A percentile compares a stretch with the other conserved stretches of the same genome.
Conservation (phyloP, 78 protist species). For the Protostelium mycophagum region DNA sequence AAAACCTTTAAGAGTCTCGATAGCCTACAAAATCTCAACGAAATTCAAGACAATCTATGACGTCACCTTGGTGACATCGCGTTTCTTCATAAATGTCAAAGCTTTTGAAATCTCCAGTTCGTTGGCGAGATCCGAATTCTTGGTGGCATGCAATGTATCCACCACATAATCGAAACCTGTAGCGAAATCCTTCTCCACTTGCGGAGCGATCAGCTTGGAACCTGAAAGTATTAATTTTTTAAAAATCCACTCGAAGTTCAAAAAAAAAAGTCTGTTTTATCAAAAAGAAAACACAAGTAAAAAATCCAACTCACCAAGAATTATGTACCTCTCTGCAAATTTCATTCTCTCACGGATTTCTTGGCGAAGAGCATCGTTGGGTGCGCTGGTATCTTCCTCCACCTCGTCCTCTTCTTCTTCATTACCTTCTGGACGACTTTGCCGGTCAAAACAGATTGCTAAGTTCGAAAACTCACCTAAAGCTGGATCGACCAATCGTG, state of each 20-base stretch:
- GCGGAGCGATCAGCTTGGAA: conserved; percentile 73
- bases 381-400: background rate
- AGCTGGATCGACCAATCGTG: background rate
- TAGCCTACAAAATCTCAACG: conserved; percentile 30
- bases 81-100: conserved; percentile 28
- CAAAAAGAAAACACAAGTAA: too few relatives aligned
- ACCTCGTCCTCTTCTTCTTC: conserved; percentile 19
- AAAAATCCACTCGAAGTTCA: too few relatives aligned
- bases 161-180: conserved; percentile 43
- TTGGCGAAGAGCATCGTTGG: conserved; percentile 15
- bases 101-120: conserved; percentile 67
- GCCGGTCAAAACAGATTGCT: too few relatives aligned
- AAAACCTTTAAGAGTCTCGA: conserved; percentile 55
- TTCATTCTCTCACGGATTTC: conserved; percentile 9
- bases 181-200: conserved; percentile 20
- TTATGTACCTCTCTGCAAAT: background rate
- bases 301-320: too few relatives aligned
- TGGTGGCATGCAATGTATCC: background rate
- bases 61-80: background rate
- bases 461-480: too few relatives aligned
- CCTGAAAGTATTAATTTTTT: too few relatives aligned
- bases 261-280: too few relatives aligned
- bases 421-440: background rate
- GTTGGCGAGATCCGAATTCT: background rate
- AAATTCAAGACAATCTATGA: background rate